Base-by-base conservation (phyloP, 2,329 filamentous ascomycete genomes). In the Dactylellina parvicollis region DNA sequence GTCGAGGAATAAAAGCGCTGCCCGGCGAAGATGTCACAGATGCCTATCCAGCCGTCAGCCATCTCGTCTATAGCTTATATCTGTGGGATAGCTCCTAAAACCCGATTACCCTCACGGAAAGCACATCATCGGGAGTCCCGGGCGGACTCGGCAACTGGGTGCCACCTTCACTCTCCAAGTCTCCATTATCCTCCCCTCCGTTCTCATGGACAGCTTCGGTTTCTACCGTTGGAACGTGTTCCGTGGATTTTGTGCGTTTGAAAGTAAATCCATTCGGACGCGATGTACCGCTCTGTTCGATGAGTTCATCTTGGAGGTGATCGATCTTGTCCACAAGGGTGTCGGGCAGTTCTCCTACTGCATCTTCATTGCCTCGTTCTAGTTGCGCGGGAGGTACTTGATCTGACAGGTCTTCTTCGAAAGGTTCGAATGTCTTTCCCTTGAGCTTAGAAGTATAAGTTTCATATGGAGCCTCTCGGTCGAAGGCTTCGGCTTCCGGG, bases 1-100 rank as follows among this genome's bases (percentile, higher is more conserved):
- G 87, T 85, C 18, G 87, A 85, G 67, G 90, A 26, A 92, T 85
- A 36, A 90, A 83, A 78, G 90, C 92, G 81, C 92, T 92, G 36
- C 88, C 86, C n/a, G 89, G 87, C 3, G 92, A 88, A 24, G 86
- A 89, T 61, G 87, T 79, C 36, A 85, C 80, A 24, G 87, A 89
- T 62, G 86, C 88, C 87, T 88, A 75, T 34, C 24, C n/a, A 26
- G 10, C 24, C 20, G 22, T 56, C n/a, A 60, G 69, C 24, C 47
- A 75, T 46, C 76, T 83, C 20, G 52, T 54, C 10, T 32, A 46
- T 76, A 81, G 79, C 50, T 32, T 62, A 57, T 49, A 71, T 50
- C 3, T 66, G 67, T 32, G 42, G 22, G 42, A 2, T 40, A 34
- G n/a, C n/a, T 20, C 16, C 18, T 57, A 16, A 74, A 73, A 78